Evolutionary conservation across 331 rosid genomes (phyloP), one percentile per base, ranked within the genome.

Genomic region (Dryas integrifolia): DNA sequence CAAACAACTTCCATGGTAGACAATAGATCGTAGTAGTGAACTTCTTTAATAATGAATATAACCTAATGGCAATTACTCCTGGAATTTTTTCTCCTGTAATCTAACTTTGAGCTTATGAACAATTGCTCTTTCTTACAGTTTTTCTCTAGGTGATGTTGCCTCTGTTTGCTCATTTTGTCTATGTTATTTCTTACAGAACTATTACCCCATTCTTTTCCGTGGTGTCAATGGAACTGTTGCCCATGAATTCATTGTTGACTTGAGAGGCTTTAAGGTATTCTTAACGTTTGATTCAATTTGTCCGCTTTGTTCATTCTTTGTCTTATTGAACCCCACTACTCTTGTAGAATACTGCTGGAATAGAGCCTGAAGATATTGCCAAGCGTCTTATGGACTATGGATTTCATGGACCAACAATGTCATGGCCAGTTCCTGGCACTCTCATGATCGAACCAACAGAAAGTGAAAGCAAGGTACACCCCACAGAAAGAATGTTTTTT

Each of bases 361-460:
- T 92, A 58, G 98, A 92, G 75, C 94, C 98, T 14, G 98, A 92
- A 80, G 98, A 92, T 70, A 81, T 92, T 21, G 98, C 98, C 41
- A 92, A 92, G 79, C 98, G 98, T 84, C 90, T 92, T 46, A 92
- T 92, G 84, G 91, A 84, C 89, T 95, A 95, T 1, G 99, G 99
- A 26, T 95, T 95, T 35, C 99, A 95, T 71, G 99, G 77, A 83
- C 99, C 99, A 64, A 95, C 99, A 44, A 95, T 95, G 99, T 95
- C 99, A 62, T 95, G 99, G 99, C 99, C 99, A 57, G 99, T 95
- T 66, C 97, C 99, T 12, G 99, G 99, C 55, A 95, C 99, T n/a
- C 99, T 95, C 85, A 95, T 95, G 99, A 85, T 95, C 68, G 99
- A 95, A 81, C 99, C 99, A 59, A 95, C 99, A 58, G 99, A 95